Percentiles rank a stretch among this genome's conserved stretches.
Conservation (phyloP, 2,329 filamentous ascomycete species). For the Conoideocrella luteorostrata region DNA sequence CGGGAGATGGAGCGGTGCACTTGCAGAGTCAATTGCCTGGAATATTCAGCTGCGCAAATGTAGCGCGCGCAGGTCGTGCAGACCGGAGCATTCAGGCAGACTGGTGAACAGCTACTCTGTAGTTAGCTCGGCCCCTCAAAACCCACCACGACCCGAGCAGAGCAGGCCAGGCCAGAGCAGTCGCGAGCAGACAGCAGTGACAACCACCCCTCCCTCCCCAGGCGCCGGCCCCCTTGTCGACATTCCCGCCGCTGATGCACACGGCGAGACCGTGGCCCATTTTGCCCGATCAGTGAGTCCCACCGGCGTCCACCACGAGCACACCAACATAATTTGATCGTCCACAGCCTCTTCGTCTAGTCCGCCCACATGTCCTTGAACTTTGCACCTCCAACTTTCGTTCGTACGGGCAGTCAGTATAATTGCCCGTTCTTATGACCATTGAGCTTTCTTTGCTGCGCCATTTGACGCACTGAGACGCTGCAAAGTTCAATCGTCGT, state of each 20-base stretch:
- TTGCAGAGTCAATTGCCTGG: no score
- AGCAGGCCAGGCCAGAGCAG: no score
- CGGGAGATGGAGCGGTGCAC: no score
- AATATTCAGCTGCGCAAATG: no score
- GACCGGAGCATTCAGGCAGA: no score
- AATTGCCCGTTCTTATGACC: not conserved
- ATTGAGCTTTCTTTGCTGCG: not conserved
- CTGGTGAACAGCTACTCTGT: no score
- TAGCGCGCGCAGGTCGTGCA: no score
- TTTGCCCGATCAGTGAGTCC: not conserved
- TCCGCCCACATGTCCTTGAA: not conserved
- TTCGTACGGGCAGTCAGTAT: not conserved
- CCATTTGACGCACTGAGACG: no score
- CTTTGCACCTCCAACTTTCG: conserved; percentile 2
- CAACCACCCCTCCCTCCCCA: not conserved
- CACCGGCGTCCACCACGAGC: not conserved
- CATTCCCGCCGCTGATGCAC: not conserved
- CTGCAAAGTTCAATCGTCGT: no score
- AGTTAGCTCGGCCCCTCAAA: not conserved
- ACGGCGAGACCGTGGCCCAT: not conserved
- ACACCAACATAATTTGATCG: not conserved
- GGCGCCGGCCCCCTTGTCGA: not conserved
- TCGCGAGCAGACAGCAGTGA: no score
- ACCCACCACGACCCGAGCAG: not conserved
- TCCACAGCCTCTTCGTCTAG: not conserved